Conservation (phyloP, 2,329 filamentous ascomycete species). For the Emergomyces africanus region DNA sequence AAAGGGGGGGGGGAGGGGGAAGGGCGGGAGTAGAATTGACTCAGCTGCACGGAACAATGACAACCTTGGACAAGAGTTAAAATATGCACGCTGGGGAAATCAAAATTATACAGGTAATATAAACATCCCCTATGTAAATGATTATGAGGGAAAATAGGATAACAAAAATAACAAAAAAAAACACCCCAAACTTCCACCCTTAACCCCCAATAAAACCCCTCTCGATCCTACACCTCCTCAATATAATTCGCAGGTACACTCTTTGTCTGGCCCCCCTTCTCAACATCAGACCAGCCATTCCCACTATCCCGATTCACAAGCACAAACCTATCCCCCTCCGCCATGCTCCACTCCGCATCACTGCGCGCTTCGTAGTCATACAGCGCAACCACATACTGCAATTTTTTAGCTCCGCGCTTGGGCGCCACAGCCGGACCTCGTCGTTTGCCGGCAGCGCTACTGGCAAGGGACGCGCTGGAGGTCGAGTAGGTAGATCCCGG, state of each 20-base stretch:
- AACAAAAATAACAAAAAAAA: background rate
- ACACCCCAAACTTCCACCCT: background rate
- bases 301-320: conserved; percentile 76
- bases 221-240: conserved; percentile 40
- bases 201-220: background rate
- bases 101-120: background rate
- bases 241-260: conserved; percentile 94
- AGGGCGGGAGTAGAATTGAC: too few species aligned
- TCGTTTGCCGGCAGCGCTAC: conserved; percentile 53
- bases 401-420: conserved; percentile 78
- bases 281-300: conserved; percentile 95
- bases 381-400: conserved; percentile 83
- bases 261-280: conserved; percentile 72
- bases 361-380: conserved; percentile 85
- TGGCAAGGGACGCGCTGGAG: conserved; percentile 55
- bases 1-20: too few species aligned
- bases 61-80: background rate
- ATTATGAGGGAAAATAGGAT: background rate
- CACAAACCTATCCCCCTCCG: conserved; percentile 82
- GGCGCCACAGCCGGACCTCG: conserved; percentile 88
- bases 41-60: background rate
- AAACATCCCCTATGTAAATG: background rate
- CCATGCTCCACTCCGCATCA: conserved; percentile 80
- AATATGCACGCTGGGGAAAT: background rate
- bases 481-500: conserved; percentile 68